Percentiles rank a stretch among this genome's conserved stretches.
phyloP scores from a whole-genome alignment of 495 filamentous ascomycete genomes.

The Apodospora peruviana region DNA sequence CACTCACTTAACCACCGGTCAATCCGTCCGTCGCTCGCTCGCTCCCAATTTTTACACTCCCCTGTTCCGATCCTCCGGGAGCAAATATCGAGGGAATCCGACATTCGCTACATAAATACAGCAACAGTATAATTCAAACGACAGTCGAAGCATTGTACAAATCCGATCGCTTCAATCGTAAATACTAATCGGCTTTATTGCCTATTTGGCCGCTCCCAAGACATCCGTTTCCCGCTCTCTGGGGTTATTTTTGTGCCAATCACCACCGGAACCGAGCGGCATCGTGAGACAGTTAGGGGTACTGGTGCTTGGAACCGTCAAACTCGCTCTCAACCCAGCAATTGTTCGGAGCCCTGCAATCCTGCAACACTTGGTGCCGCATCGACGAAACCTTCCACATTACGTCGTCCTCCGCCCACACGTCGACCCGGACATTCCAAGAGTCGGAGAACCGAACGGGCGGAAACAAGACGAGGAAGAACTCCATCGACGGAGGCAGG shows the following conservation, averaged over 20 bases:
- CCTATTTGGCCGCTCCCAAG: conserved; percentile 1
- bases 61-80: not conserved
- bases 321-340: conserved; percentile 12
- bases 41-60: not conserved
- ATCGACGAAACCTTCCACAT: conserved; percentile 4
- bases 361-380: conserved; percentile 20
- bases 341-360: conserved; percentile 6
- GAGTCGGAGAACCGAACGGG: not conserved
- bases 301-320: conserved; percentile 13
- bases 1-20: not conserved
- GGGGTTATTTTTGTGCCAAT: conserved; percentile 8
- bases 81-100: not conserved
- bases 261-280: not conserved
- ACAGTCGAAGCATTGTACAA: not conserved
- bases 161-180: not conserved
- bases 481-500: conserved; percentile 4
- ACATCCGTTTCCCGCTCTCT: not conserved
- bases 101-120: conserved; percentile 11
- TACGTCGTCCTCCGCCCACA: not conserved
- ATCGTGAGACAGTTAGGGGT: conserved; percentile 27
- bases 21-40: conserved; percentile 7
- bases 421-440: not conserved
- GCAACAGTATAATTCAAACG: not conserved
- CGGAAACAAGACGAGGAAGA: not conserved
- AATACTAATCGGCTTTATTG: not conserved